Evolutionary conservation across 2,329 filamentous ascomycete genomes (phyloP).

Genomic region (Hansfordia pulvinata): DNA sequence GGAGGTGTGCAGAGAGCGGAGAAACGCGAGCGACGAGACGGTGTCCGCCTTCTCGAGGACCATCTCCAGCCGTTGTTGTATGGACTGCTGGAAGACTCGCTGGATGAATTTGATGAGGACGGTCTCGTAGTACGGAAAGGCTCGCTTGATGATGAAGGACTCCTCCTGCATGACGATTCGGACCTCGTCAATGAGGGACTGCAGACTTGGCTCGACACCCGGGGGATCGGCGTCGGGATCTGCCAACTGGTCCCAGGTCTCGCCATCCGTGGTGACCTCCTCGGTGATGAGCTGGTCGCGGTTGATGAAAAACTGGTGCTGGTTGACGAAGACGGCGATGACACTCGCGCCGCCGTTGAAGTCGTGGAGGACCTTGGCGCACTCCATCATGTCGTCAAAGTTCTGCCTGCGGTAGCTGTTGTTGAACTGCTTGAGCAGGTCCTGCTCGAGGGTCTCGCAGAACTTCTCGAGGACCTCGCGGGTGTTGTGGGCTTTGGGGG

Average conservation of each 20-base stretch:
- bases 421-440: constrained; percentile 91
- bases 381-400: constrained; percentile 97
- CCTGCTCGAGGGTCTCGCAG: constrained; percentile 88
- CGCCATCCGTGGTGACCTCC: constrained; percentile 61
- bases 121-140: constrained; percentile 92
- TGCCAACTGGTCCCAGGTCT: constrained; percentile 81
- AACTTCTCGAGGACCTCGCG: constrained; percentile 93
- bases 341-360: constrained; percentile 95
- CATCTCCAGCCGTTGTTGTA: constrained; percentile 91
- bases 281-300: constrained; percentile 82
- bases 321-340: constrained; percentile 92
- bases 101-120: constrained; percentile 89
- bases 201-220: constrained; percentile 80
- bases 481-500: constrained; percentile 46
- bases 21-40: constrained; percentile 81
- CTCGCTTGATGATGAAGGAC: constrained; percentile 89
- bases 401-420: constrained; percentile 91
- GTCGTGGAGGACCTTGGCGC: constrained; percentile 82
- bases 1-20: constrained; percentile 82
- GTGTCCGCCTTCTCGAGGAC: constrained; percentile 89
- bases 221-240: constrained; percentile 90
- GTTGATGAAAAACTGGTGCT: constrained; percentile 99
- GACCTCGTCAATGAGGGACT: constrained; percentile 87
- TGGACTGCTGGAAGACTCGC: constrained; percentile 92
- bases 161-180: constrained; percentile 94